Evolutionary conservation across 2,329 filamentous ascomycete genomes (phyloP), one percentile per base, ranked within the genome.

Genomic region (Alternaria incomplexa): DNA sequence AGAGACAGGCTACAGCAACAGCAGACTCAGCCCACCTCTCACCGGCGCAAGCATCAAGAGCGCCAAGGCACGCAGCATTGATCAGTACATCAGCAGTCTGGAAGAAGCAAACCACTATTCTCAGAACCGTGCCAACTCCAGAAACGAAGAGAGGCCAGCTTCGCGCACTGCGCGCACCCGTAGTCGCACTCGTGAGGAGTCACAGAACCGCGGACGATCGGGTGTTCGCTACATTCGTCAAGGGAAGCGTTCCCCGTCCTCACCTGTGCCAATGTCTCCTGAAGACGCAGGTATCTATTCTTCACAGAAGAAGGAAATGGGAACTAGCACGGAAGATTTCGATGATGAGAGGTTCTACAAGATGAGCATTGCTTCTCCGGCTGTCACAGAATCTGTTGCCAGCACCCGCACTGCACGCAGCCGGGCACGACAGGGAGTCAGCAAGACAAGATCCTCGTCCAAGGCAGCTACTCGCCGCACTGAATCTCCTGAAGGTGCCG

Each of bases 251-350:
- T 97, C 95, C 1, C 95, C 95, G 1, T 96, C 93, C 2, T 97
- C 95, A 0, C 95, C 95, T 0, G 87, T 97, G 2, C 93, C 94
- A 4, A 97, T 97, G 94, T 97, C 94, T 4, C 93, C 93, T 0
- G 93, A 97, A 71, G 93, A 97, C 72, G 80, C 83, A 17, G 81
- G 80, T 4, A 73, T 83, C 12, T 77, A 77, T 77, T 92, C 63
- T 74, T 81, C 53, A 26, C 74, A 77, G 47, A 84, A 83, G 63
- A 80, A 81, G 51, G 79, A 78, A 53, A 71, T 72, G n/a, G 68
- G 65, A 13, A 75, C 77, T 6, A 83, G 81, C 63, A 77, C 81
- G 8, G 85, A 85, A 11, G 81, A 78, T 22, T 82, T 82, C 30
- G 81, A 85, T 22, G 83, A 85, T 26, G 83, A 85, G 66, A 73